Percentiles rank a stretch among this genome's conserved stretches.
Evolutionary conservation across 352 stramenopile species (phyloP).

Genomic region (Plasmopara viticola): DNA sequence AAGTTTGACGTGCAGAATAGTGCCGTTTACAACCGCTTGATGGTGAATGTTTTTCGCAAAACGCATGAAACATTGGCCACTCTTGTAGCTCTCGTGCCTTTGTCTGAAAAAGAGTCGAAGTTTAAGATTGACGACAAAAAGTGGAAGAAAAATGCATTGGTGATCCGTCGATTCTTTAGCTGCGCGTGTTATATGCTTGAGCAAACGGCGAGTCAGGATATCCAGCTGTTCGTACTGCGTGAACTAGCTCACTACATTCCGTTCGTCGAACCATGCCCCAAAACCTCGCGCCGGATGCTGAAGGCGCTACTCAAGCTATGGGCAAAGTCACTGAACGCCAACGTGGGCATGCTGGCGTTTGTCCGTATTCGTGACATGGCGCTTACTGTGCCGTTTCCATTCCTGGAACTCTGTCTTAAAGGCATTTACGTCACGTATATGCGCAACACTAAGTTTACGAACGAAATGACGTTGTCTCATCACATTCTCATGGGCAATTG

Average conservation of each 20-base stretch:
- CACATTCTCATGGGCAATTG: slow-evolving; percentile 94
- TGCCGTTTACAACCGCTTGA: slow-evolving; percentile 92
- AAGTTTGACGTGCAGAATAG: slow-evolving; percentile 91
- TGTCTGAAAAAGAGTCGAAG: slow-evolving; percentile 25
- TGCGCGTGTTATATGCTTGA: slow-evolving; percentile 89
- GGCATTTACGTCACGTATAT: slow-evolving; percentile 95
- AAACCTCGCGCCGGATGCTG: slow-evolving; percentile 59
- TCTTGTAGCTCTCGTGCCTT: slow-evolving; percentile 54
- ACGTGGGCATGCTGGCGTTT: slow-evolving; percentile 90
- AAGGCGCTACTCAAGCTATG: slow-evolving; percentile 86
- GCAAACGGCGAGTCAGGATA: slow-evolving; percentile 74
- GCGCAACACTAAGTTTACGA: slow-evolving; percentile 93
- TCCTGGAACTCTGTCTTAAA: slow-evolving; percentile 95
- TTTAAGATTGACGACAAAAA: slow-evolving; percentile 70
- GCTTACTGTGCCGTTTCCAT: slow-evolving; percentile 93
- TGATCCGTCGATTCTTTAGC: slow-evolving; percentile 90
- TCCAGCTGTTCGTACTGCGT: slow-evolving; percentile 78
- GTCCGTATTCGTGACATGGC: slow-evolving; percentile 94
- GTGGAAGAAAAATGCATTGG: slow-evolving; percentile 71
- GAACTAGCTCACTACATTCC: slow-evolving; percentile 73
- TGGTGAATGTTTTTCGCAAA: slow-evolving; percentile 90
- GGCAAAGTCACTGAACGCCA: slow-evolving; percentile 72
- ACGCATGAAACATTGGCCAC: slow-evolving; percentile 83
- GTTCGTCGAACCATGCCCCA: slow-evolving; percentile 57
- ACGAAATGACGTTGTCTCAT: slow-evolving; percentile 76